Evolutionary conservation across 495 filamentous ascomycete genomes (phyloP), one percentile per base, ranked within the genome.

Genomic region (Clavariopsis aquatica): DNA sequence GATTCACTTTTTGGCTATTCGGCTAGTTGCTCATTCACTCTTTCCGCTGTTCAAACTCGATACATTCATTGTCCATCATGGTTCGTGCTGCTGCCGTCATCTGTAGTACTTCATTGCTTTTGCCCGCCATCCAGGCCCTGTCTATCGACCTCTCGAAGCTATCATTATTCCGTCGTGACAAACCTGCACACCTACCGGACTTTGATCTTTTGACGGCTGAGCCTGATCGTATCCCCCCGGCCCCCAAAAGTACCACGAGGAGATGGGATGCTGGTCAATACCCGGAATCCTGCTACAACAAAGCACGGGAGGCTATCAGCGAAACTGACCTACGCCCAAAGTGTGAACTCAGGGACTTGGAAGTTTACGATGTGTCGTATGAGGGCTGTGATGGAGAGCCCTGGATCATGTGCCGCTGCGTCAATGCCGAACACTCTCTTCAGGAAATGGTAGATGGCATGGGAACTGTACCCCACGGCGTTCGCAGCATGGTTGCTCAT

Each of bases 301-400:
- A 19, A 36, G 53, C 53, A 2, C 17, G 20, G 17, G 20, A 27
- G 13, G 31, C 9, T 2, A 38, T 19, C 26, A 20, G 19, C 31
- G 20, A 24, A 3, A 29, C 29, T n/a, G 31, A 57, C 19, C n/a
- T 7, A 6, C 31, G 31, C 19, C 53, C 53, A 3, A 57, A 57
- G 17, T 57, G 53, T 26, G 7, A 27, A 17, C n/a, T 57, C 31
- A 24, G 12, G 2, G 36, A 41, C 17, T 19, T 57, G n/a, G 53
- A 57, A 57, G 53, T 57, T 7, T 57, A 41, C 36, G 20, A 57
- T 12, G 36, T 57, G n/a, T 3, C 15, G 15, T 57, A 57, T 34
- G 31, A 41, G 10, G 53, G 31, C 20, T 57, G 53, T 19, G 13
- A 3, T 23, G 36, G 2, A 8, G n/a, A 6, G 4, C 53, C 53